Base-by-base conservation (phyloP, 1,284 basidiomycete genomes). In the Sphaerobolus stellatus region DNA sequence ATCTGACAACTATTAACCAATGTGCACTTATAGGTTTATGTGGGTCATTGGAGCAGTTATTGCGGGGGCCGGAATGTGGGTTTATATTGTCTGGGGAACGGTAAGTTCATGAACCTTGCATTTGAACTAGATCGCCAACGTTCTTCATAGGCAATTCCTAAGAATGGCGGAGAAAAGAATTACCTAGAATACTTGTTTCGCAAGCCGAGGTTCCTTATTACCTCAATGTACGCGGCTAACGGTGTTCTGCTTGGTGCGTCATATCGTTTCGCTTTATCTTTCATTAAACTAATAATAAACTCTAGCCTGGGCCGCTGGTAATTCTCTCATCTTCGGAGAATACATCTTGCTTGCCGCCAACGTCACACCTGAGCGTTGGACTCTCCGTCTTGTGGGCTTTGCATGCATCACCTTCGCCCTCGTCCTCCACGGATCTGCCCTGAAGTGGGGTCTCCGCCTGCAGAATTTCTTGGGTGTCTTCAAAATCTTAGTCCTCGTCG, bases 141-240 rank as follows among this genome's bases (percentile, higher is more conserved):
- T 41, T 30, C 9, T 25, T 45, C 18, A 22, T n/a, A 86, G 84
- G 84, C 79, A 16, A 71, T 88, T 5, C 88, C 87, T 4, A 73
- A 80, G 3, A 88, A 77, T 54, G 88, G 88, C 2, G 88, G 84
- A 16, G 88, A 90, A 72, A 88, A 88, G 71, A 86, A 84, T 53
- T 91, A 90, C 61, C 70, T 90, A 30, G 86, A 90, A 57, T 87
- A 77, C 62, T 80, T 88, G 27, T 90, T 81, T 66, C 75, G 80
- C 40, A 72, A 73, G 16, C 88, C 88, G 5, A 77, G 74, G 54
- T 86, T 82, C 60, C 68, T 90, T 53, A 73, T 73, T 5, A 83
- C 83, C 3, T 86, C 83, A 60, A 65, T 76, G 11, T 90, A 79
- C 60, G 77, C 82, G 8, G 86, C 88, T 63, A 79, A 81, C 1